phyloP scores from a whole-genome alignment of 768 basidiomycete species.

The Podaxis mareebaensis region DNA sequence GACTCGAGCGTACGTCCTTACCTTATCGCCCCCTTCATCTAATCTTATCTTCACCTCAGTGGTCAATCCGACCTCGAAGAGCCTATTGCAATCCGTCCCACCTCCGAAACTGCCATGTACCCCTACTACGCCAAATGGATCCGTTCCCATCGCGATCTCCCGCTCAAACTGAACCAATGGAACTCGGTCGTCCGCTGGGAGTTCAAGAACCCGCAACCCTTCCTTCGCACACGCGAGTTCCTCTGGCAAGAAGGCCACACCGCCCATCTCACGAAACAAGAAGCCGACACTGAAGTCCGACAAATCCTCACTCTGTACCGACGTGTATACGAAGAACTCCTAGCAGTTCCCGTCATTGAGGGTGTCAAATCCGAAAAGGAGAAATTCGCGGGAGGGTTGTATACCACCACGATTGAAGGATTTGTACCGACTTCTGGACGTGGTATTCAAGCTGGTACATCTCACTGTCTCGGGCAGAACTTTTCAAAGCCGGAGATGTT shows the following conservation, averaged over 20 bases:
- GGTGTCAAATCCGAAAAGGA: slow-evolving; percentile 99
- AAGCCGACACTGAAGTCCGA: slow-evolving; percentile 89
- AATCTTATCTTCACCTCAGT: slow-evolving; percentile 36
- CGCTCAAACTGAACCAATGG: slow-evolving; percentile 98
- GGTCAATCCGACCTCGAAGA: slow-evolving; percentile 94
- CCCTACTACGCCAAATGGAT: slow-evolving; percentile 99
- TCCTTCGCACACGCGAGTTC: slow-evolving; percentile 99
- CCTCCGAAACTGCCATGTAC: slow-evolving; percentile 99
- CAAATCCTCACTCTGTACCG: slow-evolving; percentile 96
- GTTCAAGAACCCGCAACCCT: slow-evolving; percentile 99
- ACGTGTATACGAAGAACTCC: slow-evolving; percentile 92
- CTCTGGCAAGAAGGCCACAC: slow-evolving; percentile 99
- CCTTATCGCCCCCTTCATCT: slow-evolving; percentile 1
- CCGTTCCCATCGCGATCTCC: slow-evolving; percentile 94
- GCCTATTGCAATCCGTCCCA: slow-evolving; percentile 96
- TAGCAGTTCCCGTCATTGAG: slow-evolving; percentile 96
- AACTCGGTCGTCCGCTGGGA: slow-evolving; percentile 99
- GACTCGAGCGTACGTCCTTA: slow-evolving; percentile 79
- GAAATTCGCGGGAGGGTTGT: slow-evolving; percentile 97
- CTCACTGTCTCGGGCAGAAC: slow-evolving; percentile 98
- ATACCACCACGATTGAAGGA: slow-evolving; percentile 97
- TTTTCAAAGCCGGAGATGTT: slow-evolving; percentile 97
- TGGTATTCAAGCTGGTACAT: slow-evolving; percentile 97
- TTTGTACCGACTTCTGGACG: slow-evolving; percentile 97
- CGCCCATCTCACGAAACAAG: slow-evolving; percentile 83